phyloP scores from a whole-genome alignment of 169 alveolate species.

The Eimeria nieschulzi region DNA sequence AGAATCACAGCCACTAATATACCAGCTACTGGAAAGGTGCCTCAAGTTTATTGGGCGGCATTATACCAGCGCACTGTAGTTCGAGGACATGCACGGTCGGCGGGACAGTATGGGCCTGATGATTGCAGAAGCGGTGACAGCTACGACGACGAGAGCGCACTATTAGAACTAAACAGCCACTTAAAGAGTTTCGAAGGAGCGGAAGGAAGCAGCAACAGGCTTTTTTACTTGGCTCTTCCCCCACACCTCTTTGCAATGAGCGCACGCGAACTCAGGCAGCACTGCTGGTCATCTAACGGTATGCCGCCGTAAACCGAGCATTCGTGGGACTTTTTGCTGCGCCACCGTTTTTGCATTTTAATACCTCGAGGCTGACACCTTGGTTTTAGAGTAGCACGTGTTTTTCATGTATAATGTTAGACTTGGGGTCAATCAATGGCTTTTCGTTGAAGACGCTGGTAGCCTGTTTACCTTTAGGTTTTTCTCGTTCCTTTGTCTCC shows the following conservation, averaged over 20 bases:
- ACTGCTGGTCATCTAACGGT: conserved; percentile 66
- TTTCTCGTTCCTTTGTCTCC: too few species aligned
- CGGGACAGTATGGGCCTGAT: neutral
- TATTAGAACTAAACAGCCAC: conserved; percentile 37
- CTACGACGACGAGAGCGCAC: conserved; percentile 45
- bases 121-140: conserved; percentile 61
- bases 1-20: too few species aligned
- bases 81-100: neutral
- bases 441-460: too few species aligned
- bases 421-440: too few species aligned
- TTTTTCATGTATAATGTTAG: too few species aligned
- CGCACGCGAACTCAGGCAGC: conserved; percentile 43
- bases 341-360: too few species aligned
- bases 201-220: conserved; percentile 60
- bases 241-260: conserved; percentile 77
- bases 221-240: conserved; percentile 82
- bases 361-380: too few species aligned
- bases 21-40: too few species aligned
- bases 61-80: neutral
- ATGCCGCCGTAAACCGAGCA: neutral
- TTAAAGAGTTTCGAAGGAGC: conserved; percentile 18
- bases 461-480: too few species aligned
- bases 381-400: too few species aligned
- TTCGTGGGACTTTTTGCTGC: too few species aligned
- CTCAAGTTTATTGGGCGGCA: neutral